These are phyloP conservation scores for Chenopodium album DNA, from an alignment of 148 eudicot genomes.

Conservation along the genomic window DNA sequence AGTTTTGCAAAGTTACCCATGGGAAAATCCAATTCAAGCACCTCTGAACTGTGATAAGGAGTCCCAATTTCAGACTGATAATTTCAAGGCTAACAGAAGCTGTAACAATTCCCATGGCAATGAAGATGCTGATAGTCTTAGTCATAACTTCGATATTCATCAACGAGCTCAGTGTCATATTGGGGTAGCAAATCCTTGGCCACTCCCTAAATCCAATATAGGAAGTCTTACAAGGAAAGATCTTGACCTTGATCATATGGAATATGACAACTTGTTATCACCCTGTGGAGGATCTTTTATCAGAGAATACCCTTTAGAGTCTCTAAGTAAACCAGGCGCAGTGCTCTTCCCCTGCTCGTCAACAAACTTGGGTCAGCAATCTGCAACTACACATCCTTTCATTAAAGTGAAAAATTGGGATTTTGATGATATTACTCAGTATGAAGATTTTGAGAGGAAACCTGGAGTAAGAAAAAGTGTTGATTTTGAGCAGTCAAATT, in stretches of 20 bases:
- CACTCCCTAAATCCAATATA: slow-evolving; percentile 13
- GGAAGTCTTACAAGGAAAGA: slow-evolving; percentile 28
- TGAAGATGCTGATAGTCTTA: slow-evolving; percentile 31
- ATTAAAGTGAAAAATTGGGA: slow-evolving; percentile 26
- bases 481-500: slow-evolving; percentile 25
- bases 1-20: slow-evolving; percentile 36
- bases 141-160: slow-evolving; percentile 20
- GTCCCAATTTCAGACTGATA: slow-evolving; percentile 34
- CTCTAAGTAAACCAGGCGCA: slow-evolving; percentile 14
- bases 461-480: slow-evolving; percentile 21
- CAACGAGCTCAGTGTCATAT: slow-evolving; percentile 24
- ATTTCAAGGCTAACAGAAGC: slow-evolving; percentile 26
- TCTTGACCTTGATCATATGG: slow-evolving; percentile 20
- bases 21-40: slow-evolving; percentile 32
- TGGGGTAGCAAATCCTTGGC: slow-evolving; percentile 28
- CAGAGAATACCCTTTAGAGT: slow-evolving; percentile 21
- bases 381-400: slow-evolving; percentile 34
- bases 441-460: slow-evolving; percentile 29
- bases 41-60: slow-evolving; percentile 30
- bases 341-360: slow-evolving; percentile 27
- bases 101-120: slow-evolving; percentile 27
- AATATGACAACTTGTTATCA: slow-evolving; percentile 18
- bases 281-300: slow-evolving; percentile 14
- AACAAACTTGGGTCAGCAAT: slow-evolving; percentile 27
- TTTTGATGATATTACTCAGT: slow-evolving; percentile 28